Evolutionary conservation across 2,329 filamentous ascomycete genomes (phyloP).

Genomic region (Tolypocladium tundrense): DNA sequence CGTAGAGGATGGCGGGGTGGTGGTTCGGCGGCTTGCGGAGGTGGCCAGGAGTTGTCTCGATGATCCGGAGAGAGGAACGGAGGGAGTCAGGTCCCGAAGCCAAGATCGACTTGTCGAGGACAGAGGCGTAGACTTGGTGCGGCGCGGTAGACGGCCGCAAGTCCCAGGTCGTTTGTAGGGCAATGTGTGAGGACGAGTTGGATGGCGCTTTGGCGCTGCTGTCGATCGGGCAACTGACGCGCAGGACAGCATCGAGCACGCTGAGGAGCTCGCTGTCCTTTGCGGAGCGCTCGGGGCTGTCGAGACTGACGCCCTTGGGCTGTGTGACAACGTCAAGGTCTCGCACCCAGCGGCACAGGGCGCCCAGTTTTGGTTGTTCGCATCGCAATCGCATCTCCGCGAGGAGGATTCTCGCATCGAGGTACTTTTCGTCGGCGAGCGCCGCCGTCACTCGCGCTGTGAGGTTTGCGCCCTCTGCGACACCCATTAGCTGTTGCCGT

Average conservation of each 20-base stretch:
- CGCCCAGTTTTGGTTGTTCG: conserved; percentile 56
- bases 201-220: conserved; percentile 21
- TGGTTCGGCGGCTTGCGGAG: conserved; percentile 58
- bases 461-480: conserved; percentile 45
- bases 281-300: conserved; percentile 23
- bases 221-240: conserved; percentile 53
- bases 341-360: conserved; percentile 62
- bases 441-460: conserved; percentile 58
- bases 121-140: conserved; percentile 42
- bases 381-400: conserved; percentile 61
- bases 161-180: conserved; percentile 52
- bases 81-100: conserved; percentile 30
- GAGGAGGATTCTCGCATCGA: conserved; percentile 54
- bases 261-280: conserved; percentile 45
- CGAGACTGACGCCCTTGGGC: conserved; percentile 27
- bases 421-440: conserved; percentile 53
- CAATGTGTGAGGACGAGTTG: conserved; percentile 35
- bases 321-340: conserved; percentile 59
- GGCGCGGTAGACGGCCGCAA: conserved; percentile 32
- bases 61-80: conserved; percentile 25
- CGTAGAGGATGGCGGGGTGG: conserved; percentile 55
- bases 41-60: conserved; percentile 50
- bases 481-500: neutral
- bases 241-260: conserved; percentile 54
- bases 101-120: conserved; percentile 48